Conservation (phyloP, 345 rosid genomes). For the Bruguiera gymnorhiza region DNA sequence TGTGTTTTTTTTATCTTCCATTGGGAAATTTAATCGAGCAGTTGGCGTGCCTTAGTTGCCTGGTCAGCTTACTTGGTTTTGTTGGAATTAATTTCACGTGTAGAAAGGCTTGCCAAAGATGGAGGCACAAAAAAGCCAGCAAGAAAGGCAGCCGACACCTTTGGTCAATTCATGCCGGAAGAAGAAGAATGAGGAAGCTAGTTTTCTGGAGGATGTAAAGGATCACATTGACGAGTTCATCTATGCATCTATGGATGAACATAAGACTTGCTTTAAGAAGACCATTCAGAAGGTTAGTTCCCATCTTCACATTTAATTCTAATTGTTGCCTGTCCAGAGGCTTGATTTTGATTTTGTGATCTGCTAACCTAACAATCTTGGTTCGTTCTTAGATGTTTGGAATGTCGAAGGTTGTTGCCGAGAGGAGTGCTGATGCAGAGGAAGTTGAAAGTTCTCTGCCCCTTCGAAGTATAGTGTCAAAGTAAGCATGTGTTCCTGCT, state of each 20-base stretch:
- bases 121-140: slow-evolving; percentile 6
- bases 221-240: slow-evolving; percentile 87
- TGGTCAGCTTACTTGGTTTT: neutral
- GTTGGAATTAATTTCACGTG: neutral
- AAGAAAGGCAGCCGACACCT: slow-evolving; percentile 12
- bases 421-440: slow-evolving; percentile 51
- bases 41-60: too few relatives aligned
- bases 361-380: neutral
- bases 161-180: slow-evolving; percentile 55
- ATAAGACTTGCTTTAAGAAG: slow-evolving; percentile 72
- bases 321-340: too few relatives aligned
- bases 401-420: slow-evolving; percentile 67
- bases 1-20: too few relatives aligned
- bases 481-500: slow-evolving; percentile 26
- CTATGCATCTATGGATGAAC: slow-evolving; percentile 83
- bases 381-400: slow-evolving; percentile 21
- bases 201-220: slow-evolving; percentile 74
- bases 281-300: slow-evolving; percentile 61
- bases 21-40: too few relatives aligned
- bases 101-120: neutral
- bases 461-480: slow-evolving; percentile 50
- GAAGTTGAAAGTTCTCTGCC: slow-evolving; percentile 65
- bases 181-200: slow-evolving; percentile 66
- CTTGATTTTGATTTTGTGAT: too few relatives aligned
- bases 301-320: neutral